Evolutionary conservation across 257 asterid species (phyloP).

Genomic region (Verbascum thapsus): DNA sequence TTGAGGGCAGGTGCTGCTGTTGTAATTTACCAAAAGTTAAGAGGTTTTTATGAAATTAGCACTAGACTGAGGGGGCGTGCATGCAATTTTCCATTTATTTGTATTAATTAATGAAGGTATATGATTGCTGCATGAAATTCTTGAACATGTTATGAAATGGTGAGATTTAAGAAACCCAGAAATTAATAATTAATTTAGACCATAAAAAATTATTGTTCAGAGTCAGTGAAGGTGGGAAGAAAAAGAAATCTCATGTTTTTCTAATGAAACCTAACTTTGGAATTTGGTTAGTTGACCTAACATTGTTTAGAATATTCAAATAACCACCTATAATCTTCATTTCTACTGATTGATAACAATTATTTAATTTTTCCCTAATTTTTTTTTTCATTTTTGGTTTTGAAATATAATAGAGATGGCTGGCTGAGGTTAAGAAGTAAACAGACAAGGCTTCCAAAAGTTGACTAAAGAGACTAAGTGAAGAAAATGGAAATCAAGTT

Average conservation of each 20-base stretch:
- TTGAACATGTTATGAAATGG: not conserved
- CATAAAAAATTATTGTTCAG: not conserved
- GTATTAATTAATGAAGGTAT: too few relatives aligned
- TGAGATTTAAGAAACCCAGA: constrained; percentile 1
- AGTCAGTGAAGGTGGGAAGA: constrained; percentile 31
- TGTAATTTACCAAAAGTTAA: too few relatives aligned
- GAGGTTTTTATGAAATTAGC: too few relatives aligned
- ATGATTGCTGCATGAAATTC: not conserved
- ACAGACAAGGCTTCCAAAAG: constrained; percentile 19
- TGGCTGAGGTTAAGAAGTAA: constrained; percentile 24
- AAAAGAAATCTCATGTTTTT: not conserved
- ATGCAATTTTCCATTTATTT: too few relatives aligned
- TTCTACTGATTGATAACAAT: constrained; percentile 17
- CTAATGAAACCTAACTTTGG: constrained; percentile 24
- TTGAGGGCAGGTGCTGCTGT: too few relatives aligned
- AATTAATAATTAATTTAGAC: not conserved
- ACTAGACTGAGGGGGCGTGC: too few relatives aligned
- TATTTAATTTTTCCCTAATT: constrained; percentile 20
- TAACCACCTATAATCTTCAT: constrained; percentile 29
- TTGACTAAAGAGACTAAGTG: not conserved
- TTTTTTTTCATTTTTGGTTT: constrained; percentile 4
- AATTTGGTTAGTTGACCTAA: constrained; percentile 43
- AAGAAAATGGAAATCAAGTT: constrained; percentile 35
- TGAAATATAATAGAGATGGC: constrained; percentile 27
- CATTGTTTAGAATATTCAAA: constrained; percentile 30